Evolutionary conservation across 2,329 filamentous ascomycete genomes (phyloP).

Genomic region (Lanzia echinophila): DNA sequence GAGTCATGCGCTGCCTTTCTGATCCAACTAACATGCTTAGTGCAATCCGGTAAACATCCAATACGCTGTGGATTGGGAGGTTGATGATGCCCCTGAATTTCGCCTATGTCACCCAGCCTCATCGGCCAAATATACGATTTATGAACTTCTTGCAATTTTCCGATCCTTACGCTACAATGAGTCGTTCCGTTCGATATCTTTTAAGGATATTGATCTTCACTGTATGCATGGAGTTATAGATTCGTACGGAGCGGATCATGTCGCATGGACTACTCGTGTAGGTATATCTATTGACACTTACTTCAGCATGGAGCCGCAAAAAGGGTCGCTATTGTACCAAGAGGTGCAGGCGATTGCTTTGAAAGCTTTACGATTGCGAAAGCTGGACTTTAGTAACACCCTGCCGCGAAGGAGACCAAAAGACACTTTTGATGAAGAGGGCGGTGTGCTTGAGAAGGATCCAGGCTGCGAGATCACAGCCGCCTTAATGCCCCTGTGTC

Average conservation of each 20-base stretch:
- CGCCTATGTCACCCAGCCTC: slow-evolving; percentile 52
- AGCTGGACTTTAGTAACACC: slow-evolving; percentile 59
- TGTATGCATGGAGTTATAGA: slow-evolving; percentile 56
- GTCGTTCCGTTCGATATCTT: slow-evolving; percentile 60
- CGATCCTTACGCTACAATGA: slow-evolving; percentile 65
- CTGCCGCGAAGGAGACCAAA: slow-evolving; percentile 47
- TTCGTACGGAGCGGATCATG: slow-evolving; percentile 52
- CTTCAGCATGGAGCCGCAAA: slow-evolving; percentile 29
- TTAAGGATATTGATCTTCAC: slow-evolving; percentile 58
- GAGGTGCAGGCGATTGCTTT: slow-evolving; percentile 61
- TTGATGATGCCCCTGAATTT: slow-evolving; percentile 63
- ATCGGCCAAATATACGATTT: slow-evolving; percentile 46
- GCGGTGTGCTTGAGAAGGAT: slow-evolving; percentile 46
- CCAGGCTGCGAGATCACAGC: slow-evolving; percentile 63
- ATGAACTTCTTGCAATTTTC: slow-evolving; percentile 65
- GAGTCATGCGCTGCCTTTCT: not conserved
- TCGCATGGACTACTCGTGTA: slow-evolving; percentile 53
- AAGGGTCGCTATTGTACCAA: slow-evolving; percentile 53
- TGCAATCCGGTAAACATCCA: slow-evolving; percentile 57
- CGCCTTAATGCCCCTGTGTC: slow-evolving; percentile 61
- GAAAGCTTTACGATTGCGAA: slow-evolving; percentile 55
- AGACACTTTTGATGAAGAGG: slow-evolving; percentile 37
- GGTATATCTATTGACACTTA: slow-evolving; percentile 24
- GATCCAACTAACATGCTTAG: slow-evolving; percentile 10
- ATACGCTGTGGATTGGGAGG: slow-evolving; percentile 53